Percentiles rank a stretch among this genome's conserved stretches.
These are phyloP conservation scores for Sonneratia alba DNA, from an alignment of 345 rosid genomes.

Conservation along the genomic window DNA sequence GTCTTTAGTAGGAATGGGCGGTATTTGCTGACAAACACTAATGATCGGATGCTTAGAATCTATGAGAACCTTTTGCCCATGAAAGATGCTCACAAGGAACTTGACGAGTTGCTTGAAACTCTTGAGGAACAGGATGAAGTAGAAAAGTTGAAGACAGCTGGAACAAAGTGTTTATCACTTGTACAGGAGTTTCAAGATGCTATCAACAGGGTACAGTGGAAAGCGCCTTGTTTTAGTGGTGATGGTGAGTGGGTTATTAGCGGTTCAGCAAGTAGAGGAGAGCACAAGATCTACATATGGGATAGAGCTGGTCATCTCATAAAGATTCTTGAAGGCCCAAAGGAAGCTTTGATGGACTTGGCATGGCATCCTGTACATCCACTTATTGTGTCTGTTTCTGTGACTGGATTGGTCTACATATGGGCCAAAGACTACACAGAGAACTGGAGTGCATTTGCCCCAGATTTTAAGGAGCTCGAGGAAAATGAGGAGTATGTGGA, in stretches of 20 bases:
- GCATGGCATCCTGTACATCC: conserved; percentile 99
- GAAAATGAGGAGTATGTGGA: conserved; percentile 98
- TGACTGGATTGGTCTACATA: conserved; percentile 83
- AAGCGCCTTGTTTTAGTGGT: conserved; percentile 97
- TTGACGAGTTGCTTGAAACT: conserved; percentile 36
- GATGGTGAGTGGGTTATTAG: conserved; percentile 98
- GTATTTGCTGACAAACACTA: conserved; percentile 92
- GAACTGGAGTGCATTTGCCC: conserved; percentile 99
- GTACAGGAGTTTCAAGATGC: conserved; percentile 92
- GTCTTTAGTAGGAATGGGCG: conserved; percentile 84
- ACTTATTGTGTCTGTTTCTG: conserved; percentile 77
- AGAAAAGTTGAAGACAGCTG: conserved; percentile 72
- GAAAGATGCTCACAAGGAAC: conserved; percentile 44
- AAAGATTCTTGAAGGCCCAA: conserved; percentile 98
- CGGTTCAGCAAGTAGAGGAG: conserved; percentile 98
- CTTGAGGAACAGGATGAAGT: conserved; percentile 41
- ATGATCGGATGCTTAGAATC: conserved; percentile 81
- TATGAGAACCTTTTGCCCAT: conserved; percentile 83
- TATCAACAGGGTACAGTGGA: conserved; percentile 96
- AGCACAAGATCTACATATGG: conserved; percentile 99
- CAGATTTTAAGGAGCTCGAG: conserved; percentile 98
- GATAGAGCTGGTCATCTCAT: conserved; percentile 94
- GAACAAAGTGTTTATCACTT: conserved; percentile 70
- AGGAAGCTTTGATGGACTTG: conserved; percentile 90
- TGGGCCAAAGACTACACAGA: conserved; percentile 99